phyloP scores from a whole-genome alignment of 2,329 filamentous ascomycete species.

The Trichoderma sp. region DNA sequence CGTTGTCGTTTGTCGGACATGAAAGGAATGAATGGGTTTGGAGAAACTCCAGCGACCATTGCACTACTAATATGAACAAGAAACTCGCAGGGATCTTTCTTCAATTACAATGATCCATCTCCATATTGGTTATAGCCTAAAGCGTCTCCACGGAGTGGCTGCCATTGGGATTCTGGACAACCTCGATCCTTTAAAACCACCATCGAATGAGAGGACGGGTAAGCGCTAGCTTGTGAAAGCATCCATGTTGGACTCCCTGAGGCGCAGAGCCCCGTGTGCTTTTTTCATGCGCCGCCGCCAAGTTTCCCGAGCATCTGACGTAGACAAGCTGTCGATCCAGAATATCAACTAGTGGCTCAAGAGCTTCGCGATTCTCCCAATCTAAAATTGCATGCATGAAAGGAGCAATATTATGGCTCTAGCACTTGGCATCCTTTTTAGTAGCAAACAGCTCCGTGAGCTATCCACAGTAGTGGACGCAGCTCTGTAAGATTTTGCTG shows the following conservation, averaged over 20 bases:
- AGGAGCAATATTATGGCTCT: not conserved
- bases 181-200: not conserved
- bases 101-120: not conserved
- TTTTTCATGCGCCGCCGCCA: not conserved
- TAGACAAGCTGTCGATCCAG: not conserved
- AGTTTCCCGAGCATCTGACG: not conserved
- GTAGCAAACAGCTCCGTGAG: not conserved
- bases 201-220: not conserved
- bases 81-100: conserved; percentile 2
- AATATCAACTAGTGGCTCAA: not conserved
- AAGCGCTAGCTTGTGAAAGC: conserved; percentile 8
- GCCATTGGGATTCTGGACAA: not conserved
- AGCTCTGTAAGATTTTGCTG: not conserved
- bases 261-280: not conserved
- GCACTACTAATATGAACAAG: conserved; percentile 8
- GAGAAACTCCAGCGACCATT: not conserved
- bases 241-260: not conserved
- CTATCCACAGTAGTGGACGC: not conserved
- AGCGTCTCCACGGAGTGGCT: not conserved
- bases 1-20: not conserved
- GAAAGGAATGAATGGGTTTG: not conserved
- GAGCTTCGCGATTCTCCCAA: not conserved
- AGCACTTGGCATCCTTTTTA: not conserved
- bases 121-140: conserved; percentile 1
- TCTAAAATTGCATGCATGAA: not conserved